Evolutionary conservation across 2,329 filamentous ascomycete genomes (phyloP), one percentile per base, ranked within the genome.

Genomic region (Calonectria pteridis): DNA sequence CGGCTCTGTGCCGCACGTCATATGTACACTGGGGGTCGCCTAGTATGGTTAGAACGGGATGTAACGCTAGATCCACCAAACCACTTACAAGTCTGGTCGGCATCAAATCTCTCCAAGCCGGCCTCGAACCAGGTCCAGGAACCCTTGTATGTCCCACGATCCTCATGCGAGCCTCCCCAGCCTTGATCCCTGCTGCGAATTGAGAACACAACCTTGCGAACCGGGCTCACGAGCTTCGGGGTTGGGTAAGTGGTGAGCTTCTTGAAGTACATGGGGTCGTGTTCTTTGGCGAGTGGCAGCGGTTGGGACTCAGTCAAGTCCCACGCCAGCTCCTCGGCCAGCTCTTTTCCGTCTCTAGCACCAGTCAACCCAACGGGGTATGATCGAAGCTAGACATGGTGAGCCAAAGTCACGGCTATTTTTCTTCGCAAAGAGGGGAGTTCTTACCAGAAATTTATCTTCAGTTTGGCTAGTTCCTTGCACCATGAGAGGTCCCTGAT

Each of bases 51-150:
- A 77, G 70, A 10, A 50, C 5, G 11, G 3, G 2, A n/a, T n/a
- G 7, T 1, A 7, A 2, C 18, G 1, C 3, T 23, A 0, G 7
- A 18, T 40, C 35, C 35, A 40, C 33, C 14, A 4, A 20, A 9
- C 0, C 3, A 75, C 83, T 77, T 75, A 84, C 84, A 83, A 7
- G 66, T 73, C 16, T 77, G 77, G 20, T 77, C 77, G 26, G 84
- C 84, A 55, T 89, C 88, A 62, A 91, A 89, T 4, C 86, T 86
- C 81, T 93, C 91, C 20, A 92, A 80, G 0, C 91, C 91, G 20
- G 87, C 90, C 69, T 93, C 91, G 72, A 93, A 92, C 91, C 91
- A 93, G 0, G 91, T 91, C 83, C 84, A 91, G 0, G 91, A 90
- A 3, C 82, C 84, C 0, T 80, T 75, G 69, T 87, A 92, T 1